Evolutionary conservation across 148 eudicot genomes (phyloP), one percentile per base, ranked within the genome.

Genomic region (Oxyria digyna): DNA sequence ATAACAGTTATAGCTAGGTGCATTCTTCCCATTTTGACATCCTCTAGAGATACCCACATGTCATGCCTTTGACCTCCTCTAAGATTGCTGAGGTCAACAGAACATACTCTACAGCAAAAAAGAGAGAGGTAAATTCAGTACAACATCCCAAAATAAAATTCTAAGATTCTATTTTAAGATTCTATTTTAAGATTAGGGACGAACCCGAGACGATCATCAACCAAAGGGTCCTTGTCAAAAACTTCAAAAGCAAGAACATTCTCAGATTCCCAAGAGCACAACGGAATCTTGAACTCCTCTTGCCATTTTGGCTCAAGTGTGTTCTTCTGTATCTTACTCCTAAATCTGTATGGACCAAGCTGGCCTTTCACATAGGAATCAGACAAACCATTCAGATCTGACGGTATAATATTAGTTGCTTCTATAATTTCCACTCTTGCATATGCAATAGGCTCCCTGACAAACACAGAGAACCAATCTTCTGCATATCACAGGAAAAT

Each of bases 361-460:
- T 85, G 78, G 31, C 92, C 96, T 80, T 91, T 91, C 59, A 91
- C 87, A 76, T 94, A 94, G 33, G 99, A 97, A 80, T 94, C 96
- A 38, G 97, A 84, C 78, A 85, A 79, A 68, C 98, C 97, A 69
- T 88, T 95, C 48, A 81, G 78, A 73, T 95, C 99, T 20, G 96
- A 81, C 49, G 99, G 87, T 74, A 81, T 88, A 81, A 95, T 74
- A 33, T 95, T 89, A 23, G 80, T 67, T 78, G 80, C 99, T 78
- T 95, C 97, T 68, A 91, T 65, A 77, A 95, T 78, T 81, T 91
- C 96, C 67, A 95, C 87, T 24, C 78, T 65, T 41, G 85, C 96
- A 79, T 82, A 72, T 62, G 87, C 99, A 73, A 91, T 42, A 69
- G 91, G 83, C 71, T 84, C 96, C 80, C 88, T 91, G 62, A 77